phyloP scores from a whole-genome alignment of 495 filamentous ascomycete genomes.

The Chaetomium fimeti region DNA sequence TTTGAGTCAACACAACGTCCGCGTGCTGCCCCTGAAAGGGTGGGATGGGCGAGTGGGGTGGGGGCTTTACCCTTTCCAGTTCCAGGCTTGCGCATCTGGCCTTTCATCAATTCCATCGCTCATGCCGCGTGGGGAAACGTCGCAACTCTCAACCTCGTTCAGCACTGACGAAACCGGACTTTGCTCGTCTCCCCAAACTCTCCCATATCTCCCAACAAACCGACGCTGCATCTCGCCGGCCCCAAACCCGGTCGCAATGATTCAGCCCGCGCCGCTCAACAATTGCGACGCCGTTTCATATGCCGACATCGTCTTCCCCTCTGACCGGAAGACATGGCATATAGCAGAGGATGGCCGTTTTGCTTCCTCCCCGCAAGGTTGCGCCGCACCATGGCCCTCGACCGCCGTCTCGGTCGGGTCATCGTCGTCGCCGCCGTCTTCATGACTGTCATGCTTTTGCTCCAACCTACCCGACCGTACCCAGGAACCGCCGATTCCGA shows the following conservation, averaged over 20 bases:
- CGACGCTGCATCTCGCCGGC: no score
- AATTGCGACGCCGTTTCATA: background rate
- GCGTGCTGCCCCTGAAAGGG: no score
- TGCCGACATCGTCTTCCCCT: background rate
- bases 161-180: no score
- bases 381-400: slow-evolving; percentile 2
- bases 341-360: background rate
- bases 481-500: background rate
- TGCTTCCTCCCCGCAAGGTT: slow-evolving; percentile 5
- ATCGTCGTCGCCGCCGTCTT: slow-evolving; percentile 18
- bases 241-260: background rate
- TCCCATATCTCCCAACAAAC: no score
- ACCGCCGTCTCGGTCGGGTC: slow-evolving; percentile 25
- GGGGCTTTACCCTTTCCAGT: no score
- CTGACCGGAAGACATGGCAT: background rate
- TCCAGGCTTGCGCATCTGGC: no score
- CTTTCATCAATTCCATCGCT: no score
- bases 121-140: no score
- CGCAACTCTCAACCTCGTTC: no score
- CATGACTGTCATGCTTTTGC: slow-evolving; percentile 20
- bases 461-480: slow-evolving; percentile 12
- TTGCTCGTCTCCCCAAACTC: no score
- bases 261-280: background rate
- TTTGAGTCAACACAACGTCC: no score
- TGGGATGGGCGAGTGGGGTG: no score